Conservation (phyloP, 257 asterid genomes). For the Jacaranda copaia region DNA sequence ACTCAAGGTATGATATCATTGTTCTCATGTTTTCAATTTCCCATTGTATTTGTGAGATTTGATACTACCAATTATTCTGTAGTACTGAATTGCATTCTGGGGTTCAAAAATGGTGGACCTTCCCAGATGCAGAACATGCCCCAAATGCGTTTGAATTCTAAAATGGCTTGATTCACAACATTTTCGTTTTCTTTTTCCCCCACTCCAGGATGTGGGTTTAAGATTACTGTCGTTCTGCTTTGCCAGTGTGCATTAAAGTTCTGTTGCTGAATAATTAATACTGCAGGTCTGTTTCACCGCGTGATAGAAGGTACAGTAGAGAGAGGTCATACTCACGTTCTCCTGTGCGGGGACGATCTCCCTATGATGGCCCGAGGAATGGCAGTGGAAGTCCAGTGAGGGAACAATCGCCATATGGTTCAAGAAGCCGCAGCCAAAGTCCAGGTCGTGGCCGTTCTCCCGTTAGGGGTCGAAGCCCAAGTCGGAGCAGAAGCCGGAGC, state of each 20-base stretch:
- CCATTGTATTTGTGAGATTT: background rate
- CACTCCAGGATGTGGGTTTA: no score
- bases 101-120: background rate
- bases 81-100: background rate
- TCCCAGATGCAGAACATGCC: no score
- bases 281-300: constrained; percentile 79
- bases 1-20: constrained; percentile 62
- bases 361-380: constrained; percentile 55
- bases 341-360: constrained; percentile 58
- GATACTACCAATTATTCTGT: background rate
- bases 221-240: no score
- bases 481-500: constrained; percentile 63
- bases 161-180: background rate
- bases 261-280: background rate
- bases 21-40: background rate
- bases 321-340: constrained; percentile 68
- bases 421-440: constrained; percentile 62
- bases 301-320: constrained; percentile 65
- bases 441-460: constrained; percentile 54
- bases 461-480: constrained; percentile 46
- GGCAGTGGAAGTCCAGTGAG: constrained; percentile 63
- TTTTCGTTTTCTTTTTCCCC: no score
- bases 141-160: no score
- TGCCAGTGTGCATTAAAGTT: background rate
- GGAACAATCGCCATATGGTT: constrained; percentile 55